Evolutionary conservation across 192 early-diverging fungal species (phyloP).

Genomic region (Podila epigama): DNA sequence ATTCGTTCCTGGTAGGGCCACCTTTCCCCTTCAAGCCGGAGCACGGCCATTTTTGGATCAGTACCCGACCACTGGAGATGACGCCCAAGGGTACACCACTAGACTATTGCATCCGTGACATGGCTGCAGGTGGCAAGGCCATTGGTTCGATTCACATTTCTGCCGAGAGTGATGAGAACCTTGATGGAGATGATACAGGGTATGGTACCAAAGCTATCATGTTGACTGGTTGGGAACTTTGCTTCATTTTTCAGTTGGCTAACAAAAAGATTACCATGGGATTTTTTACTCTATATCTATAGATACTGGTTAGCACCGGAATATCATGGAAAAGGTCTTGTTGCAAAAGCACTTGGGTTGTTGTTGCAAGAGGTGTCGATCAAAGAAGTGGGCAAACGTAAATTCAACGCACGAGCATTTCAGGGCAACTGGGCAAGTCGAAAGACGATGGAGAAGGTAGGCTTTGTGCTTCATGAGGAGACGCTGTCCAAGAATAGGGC

Average conservation of each 20-base stretch:
- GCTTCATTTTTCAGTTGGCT: background rate
- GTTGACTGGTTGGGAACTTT: background rate
- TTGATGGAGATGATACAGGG: conserved; percentile 34
- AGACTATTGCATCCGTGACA: conserved; percentile 15
- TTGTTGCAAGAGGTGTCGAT: conserved; percentile 13
- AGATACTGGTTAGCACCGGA: conserved; percentile 40
- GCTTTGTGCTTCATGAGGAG: conserved; percentile 22
- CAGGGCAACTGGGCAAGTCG: conserved; percentile 32
- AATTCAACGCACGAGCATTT: conserved; percentile 22
- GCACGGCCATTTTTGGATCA: conserved; percentile 27
- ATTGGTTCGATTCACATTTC: conserved; percentile 14
- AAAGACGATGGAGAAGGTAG: conserved; percentile 30
- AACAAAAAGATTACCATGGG: background rate
- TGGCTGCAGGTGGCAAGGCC: conserved; percentile 17
- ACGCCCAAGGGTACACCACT: conserved; percentile 22
- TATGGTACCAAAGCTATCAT: background rate
- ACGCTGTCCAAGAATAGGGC: background rate
- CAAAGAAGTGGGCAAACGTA: conserved; percentile 34
- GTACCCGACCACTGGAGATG: conserved; percentile 1
- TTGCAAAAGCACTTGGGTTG: conserved; percentile 32
- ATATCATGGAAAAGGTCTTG: conserved; percentile 36
- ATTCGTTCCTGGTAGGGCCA: conserved; percentile 13
- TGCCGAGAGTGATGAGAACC: conserved; percentile 17
- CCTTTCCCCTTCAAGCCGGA: conserved; percentile 25
- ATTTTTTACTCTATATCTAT: background rate